These are phyloP conservation scores for Thalassiosira sp. DNA, from an alignment of 352 stramenopile species.

Conservation along the genomic window DNA sequence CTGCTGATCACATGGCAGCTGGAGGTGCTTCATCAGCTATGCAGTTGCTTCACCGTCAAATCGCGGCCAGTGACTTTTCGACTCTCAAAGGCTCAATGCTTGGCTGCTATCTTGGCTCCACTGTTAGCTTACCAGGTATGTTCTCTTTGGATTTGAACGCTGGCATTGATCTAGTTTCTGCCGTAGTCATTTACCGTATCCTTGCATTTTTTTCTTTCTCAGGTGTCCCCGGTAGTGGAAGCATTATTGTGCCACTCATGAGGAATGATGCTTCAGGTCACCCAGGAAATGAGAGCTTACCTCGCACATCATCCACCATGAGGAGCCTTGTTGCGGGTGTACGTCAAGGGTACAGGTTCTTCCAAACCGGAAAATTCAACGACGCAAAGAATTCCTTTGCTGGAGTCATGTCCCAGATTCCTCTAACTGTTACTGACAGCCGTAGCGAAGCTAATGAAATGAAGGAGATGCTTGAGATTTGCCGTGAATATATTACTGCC, in stretches of 20 bases:
- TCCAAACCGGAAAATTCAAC: constrained; percentile 97
- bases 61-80: constrained; percentile 97
- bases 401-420: constrained; percentile 92
- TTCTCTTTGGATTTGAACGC: no score
- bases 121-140: constrained; percentile 70
- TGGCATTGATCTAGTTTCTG: constrained; percentile 1
- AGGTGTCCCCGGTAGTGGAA: constrained; percentile 71
- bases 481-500: constrained; percentile 96
- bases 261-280: constrained; percentile 73
- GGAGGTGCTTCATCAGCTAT: constrained; percentile 95
- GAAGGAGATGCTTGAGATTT: constrained; percentile 94
- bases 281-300: constrained; percentile 87
- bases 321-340: constrained; percentile 90
- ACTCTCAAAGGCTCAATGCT: constrained; percentile 89
- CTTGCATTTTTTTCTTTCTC: constrained; percentile 7
- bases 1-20: constrained; percentile 95
- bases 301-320: constrained; percentile 89
- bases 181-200: not conserved
- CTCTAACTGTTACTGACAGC: constrained; percentile 91
- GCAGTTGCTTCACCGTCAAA: constrained; percentile 98
- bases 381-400: constrained; percentile 93
- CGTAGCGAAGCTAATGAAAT: constrained; percentile 89
- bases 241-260: constrained; percentile 72
- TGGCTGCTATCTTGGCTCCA: constrained; percentile 76
- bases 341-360: constrained; percentile 94